phyloP scores from a whole-genome alignment of 305 asterid genomes.

The Solanum aculeatissimum region DNA sequence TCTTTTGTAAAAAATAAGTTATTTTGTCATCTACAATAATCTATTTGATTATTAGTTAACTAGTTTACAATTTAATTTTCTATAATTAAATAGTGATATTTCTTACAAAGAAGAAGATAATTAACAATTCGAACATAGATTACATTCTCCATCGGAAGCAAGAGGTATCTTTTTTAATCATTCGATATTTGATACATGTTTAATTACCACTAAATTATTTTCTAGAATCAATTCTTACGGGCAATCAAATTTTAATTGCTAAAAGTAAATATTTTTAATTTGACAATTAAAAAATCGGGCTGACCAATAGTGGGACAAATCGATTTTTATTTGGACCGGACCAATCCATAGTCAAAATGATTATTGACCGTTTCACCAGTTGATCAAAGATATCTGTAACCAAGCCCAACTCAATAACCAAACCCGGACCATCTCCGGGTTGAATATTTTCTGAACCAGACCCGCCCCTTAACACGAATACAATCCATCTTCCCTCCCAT shows the following conservation, averaged over 20 bases:
- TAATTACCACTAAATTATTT: background rate
- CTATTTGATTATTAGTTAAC: background rate
- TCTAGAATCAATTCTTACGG: background rate
- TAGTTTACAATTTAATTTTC: background rate
- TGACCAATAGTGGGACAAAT: too few relatives aligned
- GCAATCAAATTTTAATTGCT: background rate
- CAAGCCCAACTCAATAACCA: background rate
- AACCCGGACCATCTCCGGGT: background rate
- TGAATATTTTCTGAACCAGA: background rate
- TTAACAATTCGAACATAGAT: background rate
- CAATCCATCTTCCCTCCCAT: background rate
- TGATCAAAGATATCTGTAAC: too few relatives aligned
- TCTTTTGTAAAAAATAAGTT: background rate
- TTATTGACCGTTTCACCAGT: rapidly evolving
- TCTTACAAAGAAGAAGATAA: background rate
- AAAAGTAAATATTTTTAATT: background rate
- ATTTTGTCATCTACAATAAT: background rate
- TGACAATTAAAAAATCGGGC: too few relatives aligned
- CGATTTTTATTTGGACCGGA: too few relatives aligned
- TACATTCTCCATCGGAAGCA: background rate
- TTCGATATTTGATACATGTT: background rate
- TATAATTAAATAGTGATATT: background rate
- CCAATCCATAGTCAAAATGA: background rate
- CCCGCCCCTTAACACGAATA: background rate
- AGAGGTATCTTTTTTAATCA: background rate